Conservation (phyloP, 225 moss, liverwort and hornwort species). For the Antitrichia curtipendula region DNA sequence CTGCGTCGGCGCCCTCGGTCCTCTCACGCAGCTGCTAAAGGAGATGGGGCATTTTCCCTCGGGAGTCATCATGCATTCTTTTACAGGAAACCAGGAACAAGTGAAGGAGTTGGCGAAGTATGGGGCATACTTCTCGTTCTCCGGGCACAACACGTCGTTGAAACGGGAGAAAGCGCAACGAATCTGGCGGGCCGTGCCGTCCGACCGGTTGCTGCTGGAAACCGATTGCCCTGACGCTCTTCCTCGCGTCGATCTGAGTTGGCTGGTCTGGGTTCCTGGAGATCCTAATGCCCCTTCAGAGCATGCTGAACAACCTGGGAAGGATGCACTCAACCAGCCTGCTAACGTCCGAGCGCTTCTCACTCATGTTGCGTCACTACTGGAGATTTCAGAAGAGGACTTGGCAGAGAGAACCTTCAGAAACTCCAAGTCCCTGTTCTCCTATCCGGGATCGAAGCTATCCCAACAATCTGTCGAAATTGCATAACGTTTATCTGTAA, state of each 20-base stretch:
- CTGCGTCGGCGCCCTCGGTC: conserved; percentile 56
- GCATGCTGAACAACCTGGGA: not conserved
- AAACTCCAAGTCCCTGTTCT: conserved; percentile 64
- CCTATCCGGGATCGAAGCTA: conserved; percentile 66
- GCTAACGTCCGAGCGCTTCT: conserved; percentile 64
- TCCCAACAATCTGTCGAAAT: not conserved
- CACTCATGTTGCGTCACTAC: conserved; percentile 34
- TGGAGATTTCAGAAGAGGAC: conserved; percentile 45
- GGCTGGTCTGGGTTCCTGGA: conserved; percentile 37
- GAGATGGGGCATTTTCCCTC: conserved; percentile 77
- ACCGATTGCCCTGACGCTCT: conserved; percentile 82
- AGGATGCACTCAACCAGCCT: conserved; percentile 73
- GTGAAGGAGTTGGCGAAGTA: conserved; percentile 37
- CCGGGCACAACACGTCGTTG: conserved; percentile 38
- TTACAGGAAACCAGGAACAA: conserved; percentile 50
- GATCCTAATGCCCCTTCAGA: conserved; percentile 40
- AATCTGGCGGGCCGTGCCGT: conserved; percentile 45
- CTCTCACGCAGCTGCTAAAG: conserved; percentile 39
- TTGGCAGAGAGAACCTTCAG: conserved; percentile 30
- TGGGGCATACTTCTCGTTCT: conserved; percentile 81
- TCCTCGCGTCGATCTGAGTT: conserved; percentile 32
- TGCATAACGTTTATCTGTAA: not conserved
- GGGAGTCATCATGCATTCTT: conserved; percentile 80
- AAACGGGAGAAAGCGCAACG: conserved; percentile 49
- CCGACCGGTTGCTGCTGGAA: conserved; percentile 62